Percentiles rank a stretch among this genome's conserved stretches.
phyloP scores from a whole-genome alignment of 495 filamentous ascomycete genomes.

The Chaetomium cochliodes region DNA sequence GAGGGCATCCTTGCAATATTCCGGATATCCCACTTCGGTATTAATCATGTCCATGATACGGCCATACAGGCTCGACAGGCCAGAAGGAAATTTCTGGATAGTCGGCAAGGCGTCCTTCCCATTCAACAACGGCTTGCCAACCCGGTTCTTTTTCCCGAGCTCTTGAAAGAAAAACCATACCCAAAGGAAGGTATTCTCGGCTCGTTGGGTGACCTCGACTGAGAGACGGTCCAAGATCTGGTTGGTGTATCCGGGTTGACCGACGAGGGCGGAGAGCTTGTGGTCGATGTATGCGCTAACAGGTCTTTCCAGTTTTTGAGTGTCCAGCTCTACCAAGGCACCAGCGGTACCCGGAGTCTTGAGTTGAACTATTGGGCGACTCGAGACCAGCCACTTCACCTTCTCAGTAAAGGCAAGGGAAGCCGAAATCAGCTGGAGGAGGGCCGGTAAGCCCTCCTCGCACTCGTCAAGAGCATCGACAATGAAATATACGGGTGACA shows the following conservation, averaged over 20 bases:
- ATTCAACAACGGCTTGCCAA: not conserved
- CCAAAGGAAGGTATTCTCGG: constrained; percentile 41
- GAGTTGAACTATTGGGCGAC: constrained; percentile 27
- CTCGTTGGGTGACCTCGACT: constrained; percentile 22
- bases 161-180: constrained; percentile 31
- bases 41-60: constrained; percentile 23
- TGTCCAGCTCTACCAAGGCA: constrained; percentile 28
- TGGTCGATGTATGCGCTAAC: constrained; percentile 36
- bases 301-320: constrained; percentile 18
- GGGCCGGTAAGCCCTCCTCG: constrained; percentile 11
- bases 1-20: constrained; percentile 32
- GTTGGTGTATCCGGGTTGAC: constrained; percentile 21
- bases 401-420: constrained; percentile 21
- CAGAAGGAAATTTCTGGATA: constrained; percentile 23
- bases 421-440: constrained; percentile 23
- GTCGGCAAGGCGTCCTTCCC: constrained; percentile 5
- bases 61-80: constrained; percentile 27
- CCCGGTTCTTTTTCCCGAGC: constrained; percentile 1
- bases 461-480: constrained; percentile 38
- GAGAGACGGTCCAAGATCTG: constrained; percentile 24
- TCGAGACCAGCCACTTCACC: constrained; percentile 44
- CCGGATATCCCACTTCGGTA: constrained; percentile 3
- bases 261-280: constrained; percentile 33
- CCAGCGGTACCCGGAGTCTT: constrained; percentile 34
- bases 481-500: constrained; percentile 36